Conservation (phyloP, 1,139 yeast genomes). For the Hanseniaspora sp. region DNA sequence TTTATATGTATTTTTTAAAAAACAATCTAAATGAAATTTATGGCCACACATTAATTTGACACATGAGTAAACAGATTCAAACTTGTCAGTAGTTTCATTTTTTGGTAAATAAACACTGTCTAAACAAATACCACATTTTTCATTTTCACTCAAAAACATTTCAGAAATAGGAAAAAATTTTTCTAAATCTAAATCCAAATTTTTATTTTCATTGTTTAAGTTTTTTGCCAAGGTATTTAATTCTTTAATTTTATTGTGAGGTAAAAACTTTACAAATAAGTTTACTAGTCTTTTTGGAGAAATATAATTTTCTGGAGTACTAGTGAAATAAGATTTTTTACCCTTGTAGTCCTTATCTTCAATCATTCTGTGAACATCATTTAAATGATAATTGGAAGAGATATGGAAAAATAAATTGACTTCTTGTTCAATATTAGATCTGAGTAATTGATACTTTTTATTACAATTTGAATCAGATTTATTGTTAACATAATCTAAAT, state of each 20-base stretch:
- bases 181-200: background rate
- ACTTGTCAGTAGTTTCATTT: background rate
- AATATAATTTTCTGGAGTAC: background rate
- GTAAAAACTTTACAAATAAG: constrained; percentile 2
- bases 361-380: background rate
- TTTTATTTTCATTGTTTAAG: background rate
- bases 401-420: background rate
- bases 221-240: background rate
- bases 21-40: constrained; percentile 1
- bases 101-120: background rate
- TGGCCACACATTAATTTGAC: constrained; percentile 4
- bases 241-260: background rate
- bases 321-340: background rate
- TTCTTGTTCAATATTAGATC: background rate
- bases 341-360: constrained; percentile 5
- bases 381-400: background rate
- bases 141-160: background rate
- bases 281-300: background rate
- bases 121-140: constrained; percentile 5
- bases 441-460: background rate
- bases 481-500: background rate
- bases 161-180: background rate
- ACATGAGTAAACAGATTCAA: background rate
- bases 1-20: background rate
- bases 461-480: too few relatives aligned